Evolutionary conservation across 2,329 filamentous ascomycete genomes (phyloP).

Genomic region (Fusarium neocosmosporiellum): DNA sequence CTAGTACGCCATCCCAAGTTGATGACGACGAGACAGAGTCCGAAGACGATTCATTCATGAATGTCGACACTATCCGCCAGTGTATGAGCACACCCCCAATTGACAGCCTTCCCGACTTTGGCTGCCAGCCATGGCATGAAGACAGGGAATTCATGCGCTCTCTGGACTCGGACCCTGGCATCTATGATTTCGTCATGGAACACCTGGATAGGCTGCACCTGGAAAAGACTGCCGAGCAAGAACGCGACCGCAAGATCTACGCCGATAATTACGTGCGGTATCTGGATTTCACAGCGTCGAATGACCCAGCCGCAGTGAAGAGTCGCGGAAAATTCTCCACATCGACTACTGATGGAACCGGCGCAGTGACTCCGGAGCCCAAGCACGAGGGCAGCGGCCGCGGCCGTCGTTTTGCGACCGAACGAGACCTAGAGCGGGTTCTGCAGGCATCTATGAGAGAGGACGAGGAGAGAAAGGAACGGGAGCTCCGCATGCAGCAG

Average conservation of each 20-base stretch:
- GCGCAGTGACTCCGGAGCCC: conserved; percentile 61
- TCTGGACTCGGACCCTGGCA: conserved; percentile 51
- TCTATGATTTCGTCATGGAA: conserved; percentile 60
- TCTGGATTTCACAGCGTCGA: conserved; percentile 66
- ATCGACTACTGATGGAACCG: conserved; percentile 49
- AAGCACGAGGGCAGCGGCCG: conserved; percentile 67
- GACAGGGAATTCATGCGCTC: conserved; percentile 58
- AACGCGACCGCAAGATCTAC: conserved; percentile 55
- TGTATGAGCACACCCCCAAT: conserved; percentile 66
- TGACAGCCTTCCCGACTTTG: conserved; percentile 63
- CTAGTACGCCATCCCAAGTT: conserved; percentile 61
- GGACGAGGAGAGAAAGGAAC: conserved; percentile 76
- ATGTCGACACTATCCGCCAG: conserved; percentile 61
- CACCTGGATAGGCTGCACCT: conserved; percentile 57
- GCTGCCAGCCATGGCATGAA: conserved; percentile 59
- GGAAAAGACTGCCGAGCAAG: conserved; percentile 53
- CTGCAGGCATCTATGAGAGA: conserved; percentile 78
- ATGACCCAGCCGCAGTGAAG: conserved; percentile 65
- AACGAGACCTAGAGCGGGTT: conserved; percentile 78
- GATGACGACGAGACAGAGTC: conserved; percentile 66
- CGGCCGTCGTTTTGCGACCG: conserved; percentile 72
- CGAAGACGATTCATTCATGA: conserved; percentile 63
- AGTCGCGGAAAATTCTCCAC: conserved; percentile 65
- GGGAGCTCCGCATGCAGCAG: conserved; percentile 71
- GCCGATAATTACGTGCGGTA: conserved; percentile 62